Percentiles rank a stretch among this genome's conserved stretches.
Evolutionary conservation across 768 basidiomycete species (phyloP).

Genomic region (Lactarius hengduanensis): DNA sequence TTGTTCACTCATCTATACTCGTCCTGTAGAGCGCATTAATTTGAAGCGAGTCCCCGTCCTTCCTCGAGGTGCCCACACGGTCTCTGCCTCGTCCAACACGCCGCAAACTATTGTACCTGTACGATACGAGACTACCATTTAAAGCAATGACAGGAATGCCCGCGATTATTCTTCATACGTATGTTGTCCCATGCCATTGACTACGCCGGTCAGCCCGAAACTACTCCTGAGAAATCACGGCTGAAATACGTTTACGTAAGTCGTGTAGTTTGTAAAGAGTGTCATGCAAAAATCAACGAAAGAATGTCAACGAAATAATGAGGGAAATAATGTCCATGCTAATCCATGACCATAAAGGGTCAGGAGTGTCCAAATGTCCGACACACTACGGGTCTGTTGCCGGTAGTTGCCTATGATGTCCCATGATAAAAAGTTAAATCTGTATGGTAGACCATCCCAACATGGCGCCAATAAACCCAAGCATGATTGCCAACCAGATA

Average conservation of each 20-base stretch:
- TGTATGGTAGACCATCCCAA: conserved; percentile 6
- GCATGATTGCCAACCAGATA: conserved; percentile 11
- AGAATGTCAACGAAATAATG: neutral
- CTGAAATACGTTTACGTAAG: neutral
- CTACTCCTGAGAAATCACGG: neutral
- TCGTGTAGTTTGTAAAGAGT: neutral
- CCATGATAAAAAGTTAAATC: conserved; percentile 1
- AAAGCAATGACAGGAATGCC: conserved; percentile 34
- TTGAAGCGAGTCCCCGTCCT: conserved; percentile 83
- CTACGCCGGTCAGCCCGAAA: conserved; percentile 2
- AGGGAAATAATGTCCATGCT: neutral
- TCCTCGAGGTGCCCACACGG: conserved; percentile 76
- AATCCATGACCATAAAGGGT: neutral
- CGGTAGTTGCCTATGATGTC: neutral
- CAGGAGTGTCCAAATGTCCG: neutral
- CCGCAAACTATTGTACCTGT: conserved; percentile 93
- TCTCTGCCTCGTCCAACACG: conserved; percentile 69
- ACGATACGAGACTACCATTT: conserved; percentile 96
- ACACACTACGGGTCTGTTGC: neutral
- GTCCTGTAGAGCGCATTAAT: conserved; percentile 62
- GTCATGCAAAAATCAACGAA: neutral
- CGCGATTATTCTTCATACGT: conserved; percentile 7
- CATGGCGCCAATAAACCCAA: conserved; percentile 17
- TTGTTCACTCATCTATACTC: conserved; percentile 4
- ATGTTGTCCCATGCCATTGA: conserved; percentile 15